phyloP scores from a whole-genome alignment of 2,329 filamentous ascomycete species.

The Didymella glomerata region DNA sequence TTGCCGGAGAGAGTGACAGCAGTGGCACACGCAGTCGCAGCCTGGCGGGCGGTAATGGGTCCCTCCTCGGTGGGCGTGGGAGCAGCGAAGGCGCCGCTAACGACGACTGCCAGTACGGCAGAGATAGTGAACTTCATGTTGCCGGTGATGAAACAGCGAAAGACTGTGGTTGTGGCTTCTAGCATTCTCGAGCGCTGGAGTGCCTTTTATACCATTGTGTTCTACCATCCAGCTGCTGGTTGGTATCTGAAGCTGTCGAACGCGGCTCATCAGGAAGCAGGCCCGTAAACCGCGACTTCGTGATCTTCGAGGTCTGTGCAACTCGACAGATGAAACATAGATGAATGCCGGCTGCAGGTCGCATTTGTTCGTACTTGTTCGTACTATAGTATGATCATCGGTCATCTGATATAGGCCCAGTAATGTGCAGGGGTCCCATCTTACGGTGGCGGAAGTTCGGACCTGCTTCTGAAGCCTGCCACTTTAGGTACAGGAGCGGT shows the following conservation, averaged over 20 bases:
- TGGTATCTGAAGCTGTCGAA: conserved; percentile 8
- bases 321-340: conserved; percentile 44
- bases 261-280: conserved; percentile 46
- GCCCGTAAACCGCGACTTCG: conserved; percentile 45
- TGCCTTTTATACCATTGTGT: conserved; percentile 42
- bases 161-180: conserved; percentile 34
- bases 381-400: conserved; percentile 36
- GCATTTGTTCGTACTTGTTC: conserved; percentile 27
- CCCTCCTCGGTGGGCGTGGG: conserved; percentile 46
- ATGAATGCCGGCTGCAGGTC: conserved; percentile 38
- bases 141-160: conserved; percentile 31
- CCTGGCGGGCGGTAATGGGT: conserved; percentile 45
- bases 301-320: conserved; percentile 42
- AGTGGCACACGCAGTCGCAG: conserved; percentile 44
- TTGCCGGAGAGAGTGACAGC: conserved; percentile 59
- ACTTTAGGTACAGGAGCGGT: not conserved
- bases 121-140: conserved; percentile 50
- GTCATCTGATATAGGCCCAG: conserved; percentile 33
- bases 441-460: conserved; percentile 29
- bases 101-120: conserved; percentile 47
- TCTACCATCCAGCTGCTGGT: conserved; percentile 11
- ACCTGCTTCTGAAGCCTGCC: conserved; percentile 10
- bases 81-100: conserved; percentile 46
- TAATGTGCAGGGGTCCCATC: conserved; percentile 27
- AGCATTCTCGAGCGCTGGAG: conserved; percentile 20